Percentiles rank a stretch among this genome's conserved stretches.
Evolutionary conservation across 2,329 filamentous ascomycete species (phyloP).

Genomic region (Thelonectria blattea): DNA sequence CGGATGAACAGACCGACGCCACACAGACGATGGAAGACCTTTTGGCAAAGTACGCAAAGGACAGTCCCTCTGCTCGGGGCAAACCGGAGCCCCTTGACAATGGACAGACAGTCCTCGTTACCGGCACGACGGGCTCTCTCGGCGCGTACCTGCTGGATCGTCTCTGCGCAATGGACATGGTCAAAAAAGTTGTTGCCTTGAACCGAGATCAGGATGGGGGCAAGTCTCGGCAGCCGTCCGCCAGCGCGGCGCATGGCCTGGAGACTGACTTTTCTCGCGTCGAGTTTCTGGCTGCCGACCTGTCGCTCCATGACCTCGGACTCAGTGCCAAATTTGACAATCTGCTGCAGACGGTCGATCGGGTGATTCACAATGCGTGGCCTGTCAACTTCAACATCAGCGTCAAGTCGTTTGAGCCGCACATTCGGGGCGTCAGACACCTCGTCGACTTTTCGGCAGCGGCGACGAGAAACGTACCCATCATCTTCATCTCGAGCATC

Average conservation of each 20-base stretch:
- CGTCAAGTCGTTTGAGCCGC: conserved; percentile 55
- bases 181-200: conserved; percentile 36
- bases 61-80: background rate
- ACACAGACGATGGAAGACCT: background rate
- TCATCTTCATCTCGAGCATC: conserved; percentile 54
- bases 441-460: conserved; percentile 51
- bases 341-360: conserved; percentile 26
- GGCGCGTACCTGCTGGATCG: conserved; percentile 71
- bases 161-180: conserved; percentile 35
- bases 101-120: conserved; percentile 72
- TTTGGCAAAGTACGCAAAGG: background rate
- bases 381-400: conserved; percentile 59
- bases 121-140: conserved; percentile 87
- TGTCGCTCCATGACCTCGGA: conserved; percentile 54
- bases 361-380: conserved; percentile 58
- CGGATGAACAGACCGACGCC: background rate
- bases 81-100: conserved; percentile 1
- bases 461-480: conserved; percentile 41
- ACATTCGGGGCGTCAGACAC: conserved; percentile 57
- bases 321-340: conserved; percentile 42
- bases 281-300: conserved; percentile 57
- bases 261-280: conserved; percentile 45
- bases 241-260: conserved; percentile 48
- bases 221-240: conserved; percentile 45
- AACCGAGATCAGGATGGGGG: conserved; percentile 45